Evolutionary conservation across 768 basidiomycete species (phyloP).

Genomic region (Guyanaporus albipodus): DNA sequence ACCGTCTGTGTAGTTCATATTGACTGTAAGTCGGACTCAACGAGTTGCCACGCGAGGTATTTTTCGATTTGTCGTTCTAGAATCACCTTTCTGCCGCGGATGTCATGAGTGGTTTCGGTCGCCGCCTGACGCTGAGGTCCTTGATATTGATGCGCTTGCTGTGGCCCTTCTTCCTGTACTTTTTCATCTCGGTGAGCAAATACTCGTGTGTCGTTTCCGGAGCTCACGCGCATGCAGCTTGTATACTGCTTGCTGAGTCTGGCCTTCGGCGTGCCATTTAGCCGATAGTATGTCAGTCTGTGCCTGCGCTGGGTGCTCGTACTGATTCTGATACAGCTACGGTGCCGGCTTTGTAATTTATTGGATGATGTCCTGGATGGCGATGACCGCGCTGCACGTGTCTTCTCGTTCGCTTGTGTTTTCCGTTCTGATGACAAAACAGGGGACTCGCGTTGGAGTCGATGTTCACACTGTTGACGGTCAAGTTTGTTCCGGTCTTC

Average conservation of each 20-base stretch:
- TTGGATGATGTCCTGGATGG: conserved; percentile 62
- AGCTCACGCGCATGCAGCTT: conserved; percentile 33
- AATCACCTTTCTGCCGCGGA: conserved; percentile 35
- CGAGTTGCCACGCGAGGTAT: background rate
- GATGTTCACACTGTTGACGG: conserved; percentile 52
- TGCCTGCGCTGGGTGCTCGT: background rate
- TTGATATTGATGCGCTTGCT: conserved; percentile 39
- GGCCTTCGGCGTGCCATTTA: conserved; percentile 58
- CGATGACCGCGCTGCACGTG: conserved; percentile 54
- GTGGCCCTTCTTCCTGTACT: conserved; percentile 39
- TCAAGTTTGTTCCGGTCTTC: conserved; percentile 54
- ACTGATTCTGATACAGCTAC: conserved; percentile 30
- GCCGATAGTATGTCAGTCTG: conserved; percentile 37
- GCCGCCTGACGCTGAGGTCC: conserved; percentile 35
- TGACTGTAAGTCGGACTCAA: conserved; percentile 19
- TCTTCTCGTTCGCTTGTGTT: background rate
- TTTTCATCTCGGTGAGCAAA: conserved; percentile 37
- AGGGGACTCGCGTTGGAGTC: conserved; percentile 63
- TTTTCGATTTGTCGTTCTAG: conserved; percentile 12
- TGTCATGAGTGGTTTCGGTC: conserved; percentile 36
- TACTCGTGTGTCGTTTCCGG: background rate
- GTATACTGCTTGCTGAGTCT: conserved; percentile 57
- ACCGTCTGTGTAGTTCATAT: conserved; percentile 22
- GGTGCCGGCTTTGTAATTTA: conserved; percentile 57
- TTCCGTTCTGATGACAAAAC: background rate